Conservation (phyloP, 371 early-diverging fungal genomes). For the Mortierella sp. region DNA sequence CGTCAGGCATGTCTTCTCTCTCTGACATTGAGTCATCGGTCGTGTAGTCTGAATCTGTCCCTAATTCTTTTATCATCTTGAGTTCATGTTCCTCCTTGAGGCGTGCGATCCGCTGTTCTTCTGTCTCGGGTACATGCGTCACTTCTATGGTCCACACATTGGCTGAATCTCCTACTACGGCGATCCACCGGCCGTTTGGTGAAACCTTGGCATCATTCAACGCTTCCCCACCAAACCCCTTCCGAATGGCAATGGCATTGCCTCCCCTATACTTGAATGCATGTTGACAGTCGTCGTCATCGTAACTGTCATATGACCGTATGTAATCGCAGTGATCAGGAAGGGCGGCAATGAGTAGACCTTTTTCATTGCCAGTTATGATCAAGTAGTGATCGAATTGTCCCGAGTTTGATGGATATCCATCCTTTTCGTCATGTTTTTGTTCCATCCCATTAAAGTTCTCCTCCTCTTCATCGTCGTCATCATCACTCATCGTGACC, state of each 20-base stretch:
- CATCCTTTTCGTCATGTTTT: slow-evolving; percentile 26
- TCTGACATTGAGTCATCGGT: slow-evolving; percentile 25
- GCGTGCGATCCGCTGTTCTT: slow-evolving; percentile 30
- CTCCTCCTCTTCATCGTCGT: neutral
- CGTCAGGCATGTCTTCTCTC: slow-evolving; percentile 1
- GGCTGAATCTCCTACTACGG: slow-evolving; percentile 67
- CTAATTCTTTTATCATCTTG: slow-evolving; percentile 1
- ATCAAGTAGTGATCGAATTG: slow-evolving; percentile 47
- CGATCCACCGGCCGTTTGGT: slow-evolving; percentile 63
- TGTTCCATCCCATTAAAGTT: slow-evolving; percentile 15
- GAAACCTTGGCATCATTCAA: slow-evolving; percentile 72
- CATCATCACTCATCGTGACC: slow-evolving; percentile 7
- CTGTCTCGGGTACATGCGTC: slow-evolving; percentile 46
- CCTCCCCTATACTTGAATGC: slow-evolving; percentile 30
- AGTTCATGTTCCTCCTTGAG: slow-evolving; percentile 18
- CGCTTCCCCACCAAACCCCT: slow-evolving; percentile 59
- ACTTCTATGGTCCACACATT: slow-evolving; percentile 57
- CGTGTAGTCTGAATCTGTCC: slow-evolving; percentile 30
- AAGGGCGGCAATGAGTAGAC: slow-evolving; percentile 35
- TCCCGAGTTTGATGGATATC: slow-evolving; percentile 32
- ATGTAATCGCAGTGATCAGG: slow-evolving; percentile 35
- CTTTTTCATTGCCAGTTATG: slow-evolving; percentile 36
- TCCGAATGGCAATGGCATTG: slow-evolving; percentile 46
- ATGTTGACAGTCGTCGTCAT: slow-evolving; percentile 7
- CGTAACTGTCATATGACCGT: neutral